These are phyloP conservation scores for Pythium brassicae DNA, from an alignment of 352 stramenopile species.

Conservation along the genomic window DNA sequence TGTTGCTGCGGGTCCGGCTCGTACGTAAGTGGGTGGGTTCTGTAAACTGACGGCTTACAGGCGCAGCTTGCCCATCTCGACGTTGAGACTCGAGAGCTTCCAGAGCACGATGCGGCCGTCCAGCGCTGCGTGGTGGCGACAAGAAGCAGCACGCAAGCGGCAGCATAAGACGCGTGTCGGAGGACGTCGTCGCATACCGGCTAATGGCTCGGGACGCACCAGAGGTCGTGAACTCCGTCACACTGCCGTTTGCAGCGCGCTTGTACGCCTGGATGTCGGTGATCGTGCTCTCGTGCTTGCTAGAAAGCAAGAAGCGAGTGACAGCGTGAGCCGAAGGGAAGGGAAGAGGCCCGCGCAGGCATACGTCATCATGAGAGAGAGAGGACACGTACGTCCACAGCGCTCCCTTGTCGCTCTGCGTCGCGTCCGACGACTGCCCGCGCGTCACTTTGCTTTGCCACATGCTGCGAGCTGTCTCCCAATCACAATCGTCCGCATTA, in stretches of 20 bases:
- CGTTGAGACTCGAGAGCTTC: slow-evolving; percentile 67
- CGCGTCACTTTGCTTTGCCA: slow-evolving; percentile 85
- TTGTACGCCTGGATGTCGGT: slow-evolving; percentile 76
- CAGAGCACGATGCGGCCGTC: slow-evolving; percentile 80
- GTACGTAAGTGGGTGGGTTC: not conserved
- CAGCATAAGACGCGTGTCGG: too few species aligned
- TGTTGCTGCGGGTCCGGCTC: slow-evolving; percentile 1
- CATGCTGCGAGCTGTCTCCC: slow-evolving; percentile 51
- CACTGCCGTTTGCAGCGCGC: slow-evolving; percentile 37
- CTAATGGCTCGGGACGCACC: slow-evolving; percentile 28
- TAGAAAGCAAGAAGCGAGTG: slow-evolving; percentile 9
- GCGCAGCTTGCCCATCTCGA: slow-evolving; percentile 78
- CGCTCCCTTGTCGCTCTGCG: slow-evolving; percentile 69
- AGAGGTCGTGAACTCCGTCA: slow-evolving; percentile 81
- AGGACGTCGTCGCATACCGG: too few species aligned
- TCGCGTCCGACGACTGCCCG: slow-evolving; percentile 80
- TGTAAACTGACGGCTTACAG: slow-evolving; percentile 27
- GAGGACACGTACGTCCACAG: slow-evolving; percentile 69
- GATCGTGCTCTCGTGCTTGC: slow-evolving; percentile 85
- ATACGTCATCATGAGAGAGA: too few species aligned
- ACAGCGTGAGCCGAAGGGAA: not conserved
- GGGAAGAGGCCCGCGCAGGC: too few species aligned
- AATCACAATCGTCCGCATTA: not conserved
- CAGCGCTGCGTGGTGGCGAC: slow-evolving; percentile 54
- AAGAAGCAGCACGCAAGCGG: not conserved